Base-by-base conservation (phyloP, 306 rosid species). In the Comarum palustre region DNA sequence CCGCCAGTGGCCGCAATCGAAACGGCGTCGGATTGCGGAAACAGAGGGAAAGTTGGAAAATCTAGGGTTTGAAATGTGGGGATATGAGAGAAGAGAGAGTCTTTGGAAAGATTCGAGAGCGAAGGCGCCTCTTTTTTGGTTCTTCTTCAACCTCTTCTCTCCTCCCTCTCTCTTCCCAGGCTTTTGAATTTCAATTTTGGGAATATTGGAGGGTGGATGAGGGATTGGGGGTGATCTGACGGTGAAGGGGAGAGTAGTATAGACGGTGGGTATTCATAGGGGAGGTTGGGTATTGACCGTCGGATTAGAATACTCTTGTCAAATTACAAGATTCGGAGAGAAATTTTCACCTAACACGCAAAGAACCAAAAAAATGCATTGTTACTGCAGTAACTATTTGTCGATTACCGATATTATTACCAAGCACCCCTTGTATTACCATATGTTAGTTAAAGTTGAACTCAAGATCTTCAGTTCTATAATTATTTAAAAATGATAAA, bases 121-220 rank as follows among this genome's bases (percentile, higher is more conserved):
- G 63, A 78, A 83, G 84, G 84, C 81, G 47, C 66, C 66, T 57
- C 54, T 41, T 55, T 39, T 61, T 5, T 38, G 10, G 2, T 29
- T 71, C 19, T 58, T 58, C 42, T 57, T 71, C 80, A 72, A 52
- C 78, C 77, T 87, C 78, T 82, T 78, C 68, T 76, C 80, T 84
- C 87, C 97, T 88, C 98, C 96, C 98, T 83, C 98, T 90, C 93
- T 85, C 91, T 86, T 65, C 85, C 69, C 69, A 63, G 86, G 82
- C 87, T 91, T 95, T 95, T 95, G 96, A 95, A 95, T 85, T 95
- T 95, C 92, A 90, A 95, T 88, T 94, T 88, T 73, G 81, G 80
- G 51, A 83, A 68, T 82, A 85, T 80, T 87, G 69, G 77, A 95
- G 91, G 97, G 96, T 68, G 96, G 88, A 60, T 60, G 88, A 29